Conservation (phyloP, 1,139 yeast species). For the Debaryomycetaceae sp. region DNA sequence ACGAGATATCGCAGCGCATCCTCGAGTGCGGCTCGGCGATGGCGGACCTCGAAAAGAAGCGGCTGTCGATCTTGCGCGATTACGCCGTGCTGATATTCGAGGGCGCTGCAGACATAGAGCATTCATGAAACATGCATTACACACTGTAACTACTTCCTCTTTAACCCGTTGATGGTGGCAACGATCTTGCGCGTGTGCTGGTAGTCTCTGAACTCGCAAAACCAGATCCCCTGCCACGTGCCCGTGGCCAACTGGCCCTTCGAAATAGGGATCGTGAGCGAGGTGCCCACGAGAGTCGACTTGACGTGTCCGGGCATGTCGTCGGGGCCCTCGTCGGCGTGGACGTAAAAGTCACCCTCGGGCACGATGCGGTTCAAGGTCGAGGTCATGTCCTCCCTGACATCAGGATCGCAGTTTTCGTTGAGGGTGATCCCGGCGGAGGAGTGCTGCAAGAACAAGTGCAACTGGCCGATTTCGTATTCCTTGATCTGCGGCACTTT, state of each 20-base stretch:
- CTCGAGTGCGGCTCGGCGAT: conserved; percentile 21
- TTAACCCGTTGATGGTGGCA: conserved; percentile 68
- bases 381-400: conserved; percentile 61
- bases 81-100: conserved; percentile 37
- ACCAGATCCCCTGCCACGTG: conserved; percentile 82
- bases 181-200: conserved; percentile 61
- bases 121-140: conserved; percentile 2
- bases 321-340: conserved; percentile 74
- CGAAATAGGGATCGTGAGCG: conserved; percentile 61
- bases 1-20: conserved; percentile 34
- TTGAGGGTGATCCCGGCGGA: conserved; percentile 73
- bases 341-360: conserved; percentile 60
- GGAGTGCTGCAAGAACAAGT: conserved; percentile 72
- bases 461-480: conserved; percentile 59
- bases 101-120: conserved; percentile 2
- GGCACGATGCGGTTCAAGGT: conserved; percentile 67
- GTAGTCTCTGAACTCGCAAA: conserved; percentile 66
- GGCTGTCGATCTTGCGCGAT: conserved; percentile 22
- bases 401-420: conserved; percentile 80
- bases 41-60: conserved; percentile 20
- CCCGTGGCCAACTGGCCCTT: conserved; percentile 69
- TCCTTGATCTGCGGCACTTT: conserved; percentile 57
- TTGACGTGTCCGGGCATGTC: conserved; percentile 84
- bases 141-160: conserved; percentile 14
- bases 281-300: conserved; percentile 61